These are phyloP conservation scores for Citrus trifoliata DNA, from an alignment of 345 rosid genomes.

Conservation along the genomic window DNA sequence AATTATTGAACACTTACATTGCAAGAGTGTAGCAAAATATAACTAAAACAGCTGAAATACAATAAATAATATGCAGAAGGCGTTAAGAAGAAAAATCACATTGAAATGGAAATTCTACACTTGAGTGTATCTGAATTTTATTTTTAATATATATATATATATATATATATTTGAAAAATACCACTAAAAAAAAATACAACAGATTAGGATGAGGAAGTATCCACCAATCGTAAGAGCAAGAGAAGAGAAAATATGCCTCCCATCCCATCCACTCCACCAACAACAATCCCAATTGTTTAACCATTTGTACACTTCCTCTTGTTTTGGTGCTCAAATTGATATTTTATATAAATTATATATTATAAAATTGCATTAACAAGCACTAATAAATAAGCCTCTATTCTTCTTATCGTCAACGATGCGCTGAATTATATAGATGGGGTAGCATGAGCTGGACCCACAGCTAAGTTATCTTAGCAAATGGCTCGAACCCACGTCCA, in stretches of 20 bases:
- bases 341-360: neutral
- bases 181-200: neutral
- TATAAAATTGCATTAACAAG: neutral
- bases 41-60: neutral
- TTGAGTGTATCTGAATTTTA: neutral
- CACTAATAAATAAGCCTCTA: neutral
- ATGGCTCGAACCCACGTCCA: neutral
- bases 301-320: constrained; percentile 3
- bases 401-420: no score
- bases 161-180: neutral
- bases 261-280: neutral
- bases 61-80: neutral
- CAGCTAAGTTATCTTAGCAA: constrained; percentile 17
- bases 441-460: neutral
- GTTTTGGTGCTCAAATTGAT: constrained; percentile 5
- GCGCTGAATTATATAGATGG: no score
- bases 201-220: neutral
- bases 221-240: neutral
- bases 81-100: neutral
- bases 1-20: no score
- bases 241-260: neutral
- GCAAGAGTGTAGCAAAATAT: no score
- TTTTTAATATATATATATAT: neutral
- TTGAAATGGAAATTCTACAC: neutral
- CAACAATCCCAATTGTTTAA: neutral